Evolutionary conservation across 257 asterid species (phyloP).

Genomic region (Salvia hispanica): DNA sequence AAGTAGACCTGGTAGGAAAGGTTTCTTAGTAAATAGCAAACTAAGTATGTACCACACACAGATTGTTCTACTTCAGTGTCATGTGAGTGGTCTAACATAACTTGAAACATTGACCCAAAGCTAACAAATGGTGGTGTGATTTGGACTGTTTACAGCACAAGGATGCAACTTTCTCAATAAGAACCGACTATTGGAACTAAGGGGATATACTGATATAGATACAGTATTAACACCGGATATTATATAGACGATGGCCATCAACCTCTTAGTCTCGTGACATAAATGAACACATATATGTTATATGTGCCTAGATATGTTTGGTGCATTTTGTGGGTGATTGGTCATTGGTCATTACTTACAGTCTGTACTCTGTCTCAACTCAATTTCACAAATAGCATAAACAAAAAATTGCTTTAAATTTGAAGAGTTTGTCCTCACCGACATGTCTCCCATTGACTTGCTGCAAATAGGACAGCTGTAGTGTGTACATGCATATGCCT

Average conservation of each 20-base stretch:
- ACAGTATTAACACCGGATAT: neutral
- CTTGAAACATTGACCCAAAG: neutral
- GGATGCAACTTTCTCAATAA: neutral
- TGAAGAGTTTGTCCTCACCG: slow-evolving; percentile 61
- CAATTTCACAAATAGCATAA: neutral
- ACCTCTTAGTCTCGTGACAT: neutral
- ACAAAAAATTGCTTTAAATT: neutral
- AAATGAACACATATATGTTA: neutral
- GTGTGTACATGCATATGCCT: slow-evolving; percentile 96
- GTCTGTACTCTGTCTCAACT: neutral
- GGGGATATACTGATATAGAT: neutral
- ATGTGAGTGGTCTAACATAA: slow-evolving; percentile 6
- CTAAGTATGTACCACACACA: neutral
- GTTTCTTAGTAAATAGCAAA: slow-evolving; percentile 23
- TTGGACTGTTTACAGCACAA: slow-evolving; percentile 3
- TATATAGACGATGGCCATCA: neutral
- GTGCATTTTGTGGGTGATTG: neutral
- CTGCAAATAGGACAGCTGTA: slow-evolving; percentile 95
- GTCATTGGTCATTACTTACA: neutral
- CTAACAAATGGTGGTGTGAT: neutral
- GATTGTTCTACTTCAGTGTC: neutral
- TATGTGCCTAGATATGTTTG: neutral
- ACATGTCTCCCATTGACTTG: slow-evolving; percentile 99
- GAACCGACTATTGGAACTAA: too few species aligned
- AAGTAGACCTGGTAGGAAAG: slow-evolving; percentile 69